Evolutionary conservation across 768 basidiomycete species (phyloP), one percentile per base, ranked within the genome.

Genomic region (Austroboletus festivus): DNA sequence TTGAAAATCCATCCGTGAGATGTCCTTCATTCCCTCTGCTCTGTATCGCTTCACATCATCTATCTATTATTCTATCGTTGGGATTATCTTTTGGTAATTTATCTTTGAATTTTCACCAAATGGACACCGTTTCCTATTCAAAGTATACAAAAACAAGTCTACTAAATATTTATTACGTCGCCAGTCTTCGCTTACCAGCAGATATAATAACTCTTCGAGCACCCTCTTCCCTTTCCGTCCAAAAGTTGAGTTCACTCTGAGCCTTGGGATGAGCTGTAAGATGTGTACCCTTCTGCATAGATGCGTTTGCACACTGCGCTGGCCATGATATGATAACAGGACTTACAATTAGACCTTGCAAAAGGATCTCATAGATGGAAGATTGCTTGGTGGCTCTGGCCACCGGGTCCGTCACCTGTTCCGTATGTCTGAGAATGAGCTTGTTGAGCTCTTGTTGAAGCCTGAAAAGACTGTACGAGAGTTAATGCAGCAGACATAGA

Each of bases 161-260:
- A 47, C 13, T 57, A 53, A 23, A 53, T 57, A 38, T 53, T 48
- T 51, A 68, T 59, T 50, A 55, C 35, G 42, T 26, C 42, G 38
- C 19, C 26, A 58, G 60, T 42, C 57, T 67, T 41, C 53, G 57
- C 53, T 71, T 71, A 31, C 67, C 64, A 1, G 63, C 63, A 33
- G 72, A 62, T 47, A 82, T 67, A 33, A 83, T 78, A 59, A 78
- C 77, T 47, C 82, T 70, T 54, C 78, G 73, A 30, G 89, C 82
- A 56, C 89, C 85, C 61, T 93, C 93, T 59, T 93, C 89, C 47
- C 86, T 75, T 55, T 90, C 82, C 4, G 86, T 78, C 88, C 93
- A 96, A 65, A 85, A 92, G 4, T 81, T 82, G 34, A 93, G 78
- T 60, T 97, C 94, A 49, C 81, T 80, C 62, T 95, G 93, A 1